Evolutionary conservation across 2,329 filamentous ascomycete genomes (phyloP).

Genomic region (Cryphonectria parasitica): DNA sequence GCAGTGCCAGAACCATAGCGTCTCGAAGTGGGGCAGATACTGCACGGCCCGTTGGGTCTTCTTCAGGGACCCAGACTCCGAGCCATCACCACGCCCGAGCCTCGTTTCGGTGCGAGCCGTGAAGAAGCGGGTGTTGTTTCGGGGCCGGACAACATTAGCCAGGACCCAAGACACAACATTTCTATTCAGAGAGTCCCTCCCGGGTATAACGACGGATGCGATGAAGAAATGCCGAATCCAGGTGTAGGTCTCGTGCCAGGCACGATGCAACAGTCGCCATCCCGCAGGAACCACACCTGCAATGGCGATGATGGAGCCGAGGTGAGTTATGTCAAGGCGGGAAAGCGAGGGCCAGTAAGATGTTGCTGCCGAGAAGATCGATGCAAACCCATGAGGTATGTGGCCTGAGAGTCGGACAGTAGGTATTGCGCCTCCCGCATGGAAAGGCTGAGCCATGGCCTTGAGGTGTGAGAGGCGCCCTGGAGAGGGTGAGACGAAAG

Average conservation of each 20-base stretch:
- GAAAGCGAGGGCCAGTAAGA: slow-evolving; percentile 23
- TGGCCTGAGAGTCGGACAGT: slow-evolving; percentile 18
- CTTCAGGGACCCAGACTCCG: slow-evolving; percentile 42
- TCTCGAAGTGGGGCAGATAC: slow-evolving; percentile 50
- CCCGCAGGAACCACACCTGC: slow-evolving; percentile 46
- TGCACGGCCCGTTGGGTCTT: slow-evolving; percentile 47
- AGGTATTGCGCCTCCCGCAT: slow-evolving; percentile 27
- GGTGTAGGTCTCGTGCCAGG: slow-evolving; percentile 44
- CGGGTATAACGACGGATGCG: slow-evolving; percentile 48
- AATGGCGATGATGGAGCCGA: slow-evolving; percentile 50
- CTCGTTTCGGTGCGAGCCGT: slow-evolving; percentile 48
- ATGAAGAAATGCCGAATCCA: slow-evolving; percentile 49
- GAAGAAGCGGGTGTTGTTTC: slow-evolving; percentile 44
- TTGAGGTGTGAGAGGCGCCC: slow-evolving; percentile 2
- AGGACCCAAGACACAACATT: slow-evolving; percentile 52
- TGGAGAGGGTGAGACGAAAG: neutral
- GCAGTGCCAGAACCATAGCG: slow-evolving; percentile 54
- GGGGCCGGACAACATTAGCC: slow-evolving; percentile 42
- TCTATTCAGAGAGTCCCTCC: slow-evolving; percentile 49
- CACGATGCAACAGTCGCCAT: slow-evolving; percentile 42
- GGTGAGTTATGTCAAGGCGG: slow-evolving; percentile 47
- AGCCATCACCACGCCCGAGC: slow-evolving; percentile 40
- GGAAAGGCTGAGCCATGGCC: slow-evolving; percentile 29
- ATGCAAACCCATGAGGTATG: slow-evolving; percentile 4
- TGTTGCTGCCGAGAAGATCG: neutral